Evolutionary conservation across 129 eudicot species (phyloP).

Genomic region (Smallanthus sonchifolius): DNA sequence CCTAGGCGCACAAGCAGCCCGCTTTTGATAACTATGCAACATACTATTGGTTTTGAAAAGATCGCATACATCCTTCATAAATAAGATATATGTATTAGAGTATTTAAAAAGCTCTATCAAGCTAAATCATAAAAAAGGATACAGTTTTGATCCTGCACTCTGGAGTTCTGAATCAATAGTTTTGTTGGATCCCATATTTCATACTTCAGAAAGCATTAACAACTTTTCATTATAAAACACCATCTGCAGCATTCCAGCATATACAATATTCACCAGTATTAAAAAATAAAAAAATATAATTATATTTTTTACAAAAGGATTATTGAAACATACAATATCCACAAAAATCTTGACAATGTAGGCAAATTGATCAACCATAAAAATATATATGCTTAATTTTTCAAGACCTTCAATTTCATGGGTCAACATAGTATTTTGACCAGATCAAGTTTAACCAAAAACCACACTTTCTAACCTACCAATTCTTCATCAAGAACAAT

Average conservation of each 20-base stretch:
- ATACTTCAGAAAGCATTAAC: conserved; percentile 18
- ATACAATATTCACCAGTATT: neutral
- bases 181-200: conserved; percentile 29
- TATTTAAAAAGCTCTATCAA: neutral
- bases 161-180: conserved; percentile 51
- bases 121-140: conserved; percentile 32
- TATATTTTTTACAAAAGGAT: neutral
- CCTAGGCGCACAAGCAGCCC: no score
- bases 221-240: conserved; percentile 6
- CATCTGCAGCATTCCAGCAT: conserved; percentile 26
- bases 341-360: conserved; percentile 2
- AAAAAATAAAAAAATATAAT: neutral
- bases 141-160: conserved; percentile 70
- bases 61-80: neutral
- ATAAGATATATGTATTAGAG: neutral
- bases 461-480: conserved; percentile 4
- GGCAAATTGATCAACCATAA: neutral
- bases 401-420: neutral
- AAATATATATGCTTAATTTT: neutral
- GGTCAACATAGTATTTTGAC: conserved; percentile 11
- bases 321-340: neutral
- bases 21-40: no score
- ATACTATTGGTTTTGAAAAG: no score
- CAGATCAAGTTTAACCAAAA: neutral
- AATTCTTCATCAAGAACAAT: conserved; percentile 5